A percentile compares a stretch with the other conserved stretches of the same genome.
Evolutionary conservation across 805 yeast genomes (phyloP).

Genomic region (Komagataella pseudopastoris): DNA sequence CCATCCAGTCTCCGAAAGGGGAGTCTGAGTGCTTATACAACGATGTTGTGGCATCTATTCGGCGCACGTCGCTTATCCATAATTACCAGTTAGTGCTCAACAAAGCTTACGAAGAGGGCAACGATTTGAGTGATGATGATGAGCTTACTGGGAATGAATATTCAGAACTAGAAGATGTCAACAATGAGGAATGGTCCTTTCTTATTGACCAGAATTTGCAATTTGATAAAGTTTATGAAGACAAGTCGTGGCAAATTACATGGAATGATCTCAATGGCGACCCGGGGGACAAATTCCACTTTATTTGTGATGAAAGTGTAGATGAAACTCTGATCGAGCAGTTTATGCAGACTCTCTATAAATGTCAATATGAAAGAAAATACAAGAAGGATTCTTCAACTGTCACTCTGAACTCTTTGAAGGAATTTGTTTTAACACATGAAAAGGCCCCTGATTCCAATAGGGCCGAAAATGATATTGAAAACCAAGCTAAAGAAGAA

Average conservation of each 20-base stretch:
- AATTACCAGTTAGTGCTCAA: conserved; percentile 61
- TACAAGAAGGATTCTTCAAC: conserved; percentile 39
- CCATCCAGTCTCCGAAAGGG: conserved; percentile 76
- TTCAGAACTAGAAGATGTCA: conserved; percentile 14
- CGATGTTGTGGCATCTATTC: conserved; percentile 64
- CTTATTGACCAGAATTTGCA: conserved; percentile 47
- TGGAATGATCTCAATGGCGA: conserved; percentile 88
- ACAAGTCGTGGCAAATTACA: conserved; percentile 44
- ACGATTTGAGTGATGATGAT: conserved; percentile 39
- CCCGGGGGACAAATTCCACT: conserved; percentile 72
- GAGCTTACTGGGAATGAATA: conserved; percentile 25
- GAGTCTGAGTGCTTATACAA: conserved; percentile 71
- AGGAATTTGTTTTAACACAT: conserved; percentile 37
- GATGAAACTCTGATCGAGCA: conserved; percentile 39
- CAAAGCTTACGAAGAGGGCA: conserved; percentile 58
- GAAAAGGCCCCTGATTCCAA: conserved; percentile 8
- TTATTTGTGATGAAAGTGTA: conserved; percentile 52
- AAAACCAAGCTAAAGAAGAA: conserved; percentile 16
- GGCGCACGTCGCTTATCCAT: conserved; percentile 52
- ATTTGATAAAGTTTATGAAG: conserved; percentile 37
- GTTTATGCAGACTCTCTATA: conserved; percentile 48
- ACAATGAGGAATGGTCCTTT: conserved; percentile 59
- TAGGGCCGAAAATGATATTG: conserved; percentile 9
- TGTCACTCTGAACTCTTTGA: conserved; percentile 32
- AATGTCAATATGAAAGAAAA: conserved; percentile 67